Base-by-base conservation (phyloP, 768 basidiomycete species). In the Suillus paluster region DNA sequence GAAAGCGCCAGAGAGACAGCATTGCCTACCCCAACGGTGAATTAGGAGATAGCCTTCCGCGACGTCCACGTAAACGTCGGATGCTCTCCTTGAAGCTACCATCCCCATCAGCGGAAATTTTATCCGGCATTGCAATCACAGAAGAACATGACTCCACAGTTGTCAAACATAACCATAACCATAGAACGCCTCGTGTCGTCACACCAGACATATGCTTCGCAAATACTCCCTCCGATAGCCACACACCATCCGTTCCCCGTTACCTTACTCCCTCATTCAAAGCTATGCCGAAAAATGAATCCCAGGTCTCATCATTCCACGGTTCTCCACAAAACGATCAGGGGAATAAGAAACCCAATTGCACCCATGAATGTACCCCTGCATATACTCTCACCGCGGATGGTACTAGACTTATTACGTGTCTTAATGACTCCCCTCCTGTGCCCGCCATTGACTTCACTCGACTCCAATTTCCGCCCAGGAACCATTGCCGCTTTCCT, bases 391-490 rank as follows among this genome's bases (percentile, higher is more conserved):
- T 19, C 23, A 27, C 11, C 38, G 23, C 19, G 38, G 39, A 55
- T 25, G 17, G 5, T 14, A 12, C 38, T 10, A 27, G 23, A 8
- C 36, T 25, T 39, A 11, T 11, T 19, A 6, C 11, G 23, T 25
- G 17, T 38, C 38, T 27, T 19, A 25, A 39, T 5, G 38, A 39
- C 21, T 23, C 30, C 15, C 33, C 44, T 11, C 57, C 67, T 6
- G 58, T 67, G 17, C 68, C 66, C 25, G 61, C 63, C 42, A 74
- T 75, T 60, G 74, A 74, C 61, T 74, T 76, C 57, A 73, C 73
- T 23, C 65, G 65, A 33, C 50, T 63, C 5, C 64, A 69, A 4
- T 27, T 55, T 27, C 57, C 64, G 11, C 57, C 59, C 3, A 58
- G 27, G 36, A 60, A 62, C 54, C 67, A 65, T 19, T 44, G 42